Conservation (phyloP, 805 yeast genomes). For the Nematodospora valgi region DNA sequence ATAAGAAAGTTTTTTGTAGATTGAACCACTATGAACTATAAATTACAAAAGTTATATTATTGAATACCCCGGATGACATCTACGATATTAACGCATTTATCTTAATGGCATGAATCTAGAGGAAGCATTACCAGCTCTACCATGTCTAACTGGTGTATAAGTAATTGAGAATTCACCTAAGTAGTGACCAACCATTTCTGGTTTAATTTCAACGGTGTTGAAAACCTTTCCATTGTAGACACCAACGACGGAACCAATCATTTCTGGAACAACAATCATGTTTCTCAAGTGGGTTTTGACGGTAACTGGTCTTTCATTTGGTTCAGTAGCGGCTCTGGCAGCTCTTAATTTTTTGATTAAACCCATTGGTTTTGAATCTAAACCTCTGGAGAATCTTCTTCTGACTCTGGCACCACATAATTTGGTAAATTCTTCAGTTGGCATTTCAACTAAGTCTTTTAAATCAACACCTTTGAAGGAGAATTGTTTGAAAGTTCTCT, state of each 20-base stretch:
- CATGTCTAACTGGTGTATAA: conserved; percentile 99
- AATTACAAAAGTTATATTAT: too few relatives aligned
- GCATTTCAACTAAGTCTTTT: conserved; percentile 86
- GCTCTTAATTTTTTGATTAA: conserved; percentile 96
- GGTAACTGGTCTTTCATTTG: conserved; percentile 93
- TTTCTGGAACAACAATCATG: conserved; percentile 98
- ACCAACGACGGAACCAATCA: conserved; percentile 99
- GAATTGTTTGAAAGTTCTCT: conserved; percentile 94
- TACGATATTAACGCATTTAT: conserved; percentile 26
- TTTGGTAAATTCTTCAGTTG: conserved; percentile 95
- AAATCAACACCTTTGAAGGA: conserved; percentile 99
- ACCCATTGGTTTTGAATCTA: conserved; percentile 91
- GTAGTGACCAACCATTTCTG: conserved; percentile 99
- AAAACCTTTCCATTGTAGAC: conserved; percentile 99
- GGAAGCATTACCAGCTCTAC: conserved; percentile 90
- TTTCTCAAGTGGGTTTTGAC: conserved; percentile 99
- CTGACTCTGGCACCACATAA: conserved; percentile 98
- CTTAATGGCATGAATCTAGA: conserved; percentile 72
- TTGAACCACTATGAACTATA: too few relatives aligned
- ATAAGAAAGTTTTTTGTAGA: too few relatives aligned
- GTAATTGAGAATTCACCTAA: conserved; percentile 99
- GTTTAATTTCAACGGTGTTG: conserved; percentile 98
- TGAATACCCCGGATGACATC: too few relatives aligned
- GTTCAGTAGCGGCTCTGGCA: conserved; percentile 86
- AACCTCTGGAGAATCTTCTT: conserved; percentile 99